These are phyloP conservation scores for Oryza punctata DNA, from an alignment of 176 grass and related monocot species.

Conservation along the genomic window DNA sequence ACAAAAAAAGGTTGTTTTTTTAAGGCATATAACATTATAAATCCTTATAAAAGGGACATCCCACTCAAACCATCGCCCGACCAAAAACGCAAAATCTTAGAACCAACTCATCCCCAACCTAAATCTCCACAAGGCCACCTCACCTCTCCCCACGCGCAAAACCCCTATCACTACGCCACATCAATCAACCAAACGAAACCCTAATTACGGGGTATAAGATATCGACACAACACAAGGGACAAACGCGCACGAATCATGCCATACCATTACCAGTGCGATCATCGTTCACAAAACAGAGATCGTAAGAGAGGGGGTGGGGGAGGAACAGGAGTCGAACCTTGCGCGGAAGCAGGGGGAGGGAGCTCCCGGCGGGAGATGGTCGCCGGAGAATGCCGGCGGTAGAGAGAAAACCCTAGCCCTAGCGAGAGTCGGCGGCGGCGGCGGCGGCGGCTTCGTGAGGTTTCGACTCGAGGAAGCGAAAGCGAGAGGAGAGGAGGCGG, in stretches of 20 bases:
- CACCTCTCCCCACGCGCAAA: neutral
- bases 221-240: no score
- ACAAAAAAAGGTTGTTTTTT: neutral
- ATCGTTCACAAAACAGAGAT: no score
- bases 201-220: no score
- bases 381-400: no score
- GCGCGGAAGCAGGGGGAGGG: neutral
- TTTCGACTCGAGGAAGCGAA: conserved; percentile 8
- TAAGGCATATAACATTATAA: neutral
- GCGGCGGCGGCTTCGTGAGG: neutral
- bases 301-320: no score
- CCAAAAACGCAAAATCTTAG: neutral
- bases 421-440: conserved; percentile 15
- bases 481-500: neutral
- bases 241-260: no score
- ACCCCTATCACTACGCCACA: neutral
- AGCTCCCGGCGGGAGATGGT: conserved; percentile 23
- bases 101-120: neutral
- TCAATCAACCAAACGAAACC: neutral
- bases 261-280: neutral
- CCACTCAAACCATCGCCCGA: neutral
- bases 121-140: neutral
- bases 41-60: neutral
- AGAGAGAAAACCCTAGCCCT: conserved; percentile 36
- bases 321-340: neutral